phyloP scores from a whole-genome alignment of 2,329 filamentous ascomycete genomes.

The Calycina herbarum region DNA sequence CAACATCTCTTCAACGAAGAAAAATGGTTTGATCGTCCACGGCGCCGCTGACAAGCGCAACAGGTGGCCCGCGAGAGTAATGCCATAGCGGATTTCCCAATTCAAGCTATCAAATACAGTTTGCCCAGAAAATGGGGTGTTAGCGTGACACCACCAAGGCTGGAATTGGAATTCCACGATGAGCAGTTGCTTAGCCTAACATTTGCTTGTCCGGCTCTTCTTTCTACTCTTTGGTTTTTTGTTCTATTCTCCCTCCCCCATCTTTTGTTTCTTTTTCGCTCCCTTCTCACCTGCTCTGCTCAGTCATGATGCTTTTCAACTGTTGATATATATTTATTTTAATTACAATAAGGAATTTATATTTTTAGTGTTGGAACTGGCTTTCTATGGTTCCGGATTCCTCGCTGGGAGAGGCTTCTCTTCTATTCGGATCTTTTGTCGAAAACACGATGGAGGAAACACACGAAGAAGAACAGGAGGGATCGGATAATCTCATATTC shows the following conservation, averaged over 20 bases:
- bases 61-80: slow-evolving; percentile 20
- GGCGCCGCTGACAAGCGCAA: slow-evolving; percentile 20
- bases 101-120: slow-evolving; percentile 2
- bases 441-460: slow-evolving; percentile 23
- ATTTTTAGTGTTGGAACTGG: background rate
- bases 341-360: background rate
- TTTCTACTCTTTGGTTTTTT: slow-evolving; percentile 8
- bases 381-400: slow-evolving; percentile 23
- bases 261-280: slow-evolving; percentile 14
- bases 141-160: slow-evolving; percentile 1
- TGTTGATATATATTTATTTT: background rate
- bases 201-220: background rate
- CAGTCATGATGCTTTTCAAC: slow-evolving; percentile 27
- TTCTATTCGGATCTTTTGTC: slow-evolving; percentile 21
- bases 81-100: slow-evolving; percentile 26
- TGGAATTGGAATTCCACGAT: background rate
- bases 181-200: slow-evolving; percentile 2
- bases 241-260: slow-evolving; percentile 14
- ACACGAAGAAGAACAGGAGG: slow-evolving; percentile 12
- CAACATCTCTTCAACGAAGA: background rate
- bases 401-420: slow-evolving; percentile 29
- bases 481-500: background rate
- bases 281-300: slow-evolving; percentile 22
- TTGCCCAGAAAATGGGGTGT: slow-evolving; percentile 11
- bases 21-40: slow-evolving; percentile 27